A percentile compares a stretch with the other conserved stretches of the same genome.
phyloP scores from a whole-genome alignment of 164 flowering plant genomes.

The Platanus orientalis region DNA sequence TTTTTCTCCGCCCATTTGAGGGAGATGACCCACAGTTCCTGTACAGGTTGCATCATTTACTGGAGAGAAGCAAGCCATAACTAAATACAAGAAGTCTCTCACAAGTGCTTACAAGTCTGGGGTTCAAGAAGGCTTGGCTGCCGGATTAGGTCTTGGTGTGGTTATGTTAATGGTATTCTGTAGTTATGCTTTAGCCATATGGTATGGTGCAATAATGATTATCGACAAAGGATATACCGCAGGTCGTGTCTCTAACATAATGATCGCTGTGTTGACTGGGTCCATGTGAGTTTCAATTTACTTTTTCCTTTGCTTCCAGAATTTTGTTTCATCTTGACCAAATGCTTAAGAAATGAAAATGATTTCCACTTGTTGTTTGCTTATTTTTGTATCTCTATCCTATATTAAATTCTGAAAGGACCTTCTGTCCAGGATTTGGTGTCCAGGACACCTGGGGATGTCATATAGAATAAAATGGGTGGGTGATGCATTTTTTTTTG shows the following conservation, averaged over 20 bases:
- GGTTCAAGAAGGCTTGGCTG: conserved; percentile 9
- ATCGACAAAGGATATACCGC: conserved; percentile 20
- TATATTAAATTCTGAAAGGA: too few relatives aligned
- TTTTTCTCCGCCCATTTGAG: background rate
- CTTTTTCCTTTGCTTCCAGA: background rate
- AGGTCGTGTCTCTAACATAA: conserved; percentile 14
- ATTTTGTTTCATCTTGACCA: background rate
- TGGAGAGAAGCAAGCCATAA: conserved; percentile 10
- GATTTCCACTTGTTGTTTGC: too few relatives aligned
- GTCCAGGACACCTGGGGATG: too few relatives aligned
- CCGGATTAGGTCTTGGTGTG: conserved; percentile 16
- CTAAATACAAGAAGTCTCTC: conserved; percentile 7
- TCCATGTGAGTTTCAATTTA: conserved; percentile 7
- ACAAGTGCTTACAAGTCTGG: conserved; percentile 2
- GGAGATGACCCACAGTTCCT: background rate
- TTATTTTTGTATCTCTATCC: background rate
- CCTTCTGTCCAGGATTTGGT: too few relatives aligned
- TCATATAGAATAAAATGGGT: too few relatives aligned
- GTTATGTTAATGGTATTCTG: conserved; percentile 9
- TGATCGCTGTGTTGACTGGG: conserved; percentile 15
- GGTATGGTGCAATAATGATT: conserved; percentile 20
- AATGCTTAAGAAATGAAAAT: background rate
- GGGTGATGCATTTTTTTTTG: too few relatives aligned
- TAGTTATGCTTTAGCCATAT: conserved; percentile 12
- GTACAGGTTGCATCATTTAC: conserved; percentile 23